Base-by-base conservation (phyloP, 106 monocot genomes). In the Phalaenopsis equestris region DNA sequence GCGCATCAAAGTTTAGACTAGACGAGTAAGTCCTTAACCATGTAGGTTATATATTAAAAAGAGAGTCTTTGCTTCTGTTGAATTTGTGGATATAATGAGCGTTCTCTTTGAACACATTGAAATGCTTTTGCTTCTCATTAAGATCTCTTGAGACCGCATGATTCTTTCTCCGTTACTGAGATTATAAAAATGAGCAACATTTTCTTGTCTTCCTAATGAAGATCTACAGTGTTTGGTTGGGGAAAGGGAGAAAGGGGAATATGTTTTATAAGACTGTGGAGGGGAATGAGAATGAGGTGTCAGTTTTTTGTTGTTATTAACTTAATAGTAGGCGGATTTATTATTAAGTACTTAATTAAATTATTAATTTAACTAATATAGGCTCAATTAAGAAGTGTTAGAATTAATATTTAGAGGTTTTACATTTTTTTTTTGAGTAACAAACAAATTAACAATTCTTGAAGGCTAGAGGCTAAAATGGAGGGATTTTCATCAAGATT, bases 51-150 rank as follows among this genome's bases (percentile, higher is more conserved):
- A 30, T 30, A 30, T 30, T 30, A 30, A 30, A 92, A 1, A 82
- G 41, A 0, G 41, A 68, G 49, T 83, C 70, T 0, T 42, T 68
- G 55, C 80, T 76, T 72, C 77, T 78, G 82, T 92, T 92, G 80
- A 80, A 79, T 79, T 67, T 64, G 67, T 90, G 83, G 73, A 88
- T 90, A 84, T 55, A 88, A 45, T 15, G 23, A 4, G 80, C 87
- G 21, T 90, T 92, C 36, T 81, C 90, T 68, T 86, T 92, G 81
- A 92, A 90, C 80, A 84, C 80, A 30, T 90, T 77, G 83, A 92
- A 92, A 78, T 81, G 75, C 79, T 75, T 78, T 42, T 55, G 17
- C 78, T 88, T 86, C 84, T 90, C 92, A n/a, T 41, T 77, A 73
- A 83, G 80, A 76, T 88, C 85, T 6, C 84, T 36, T 0, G 84